Evolutionary conservation across 208 protist species (phyloP), one percentile per base, ranked within the genome.

Genomic region (Trypanosoma melophagium): DNA sequence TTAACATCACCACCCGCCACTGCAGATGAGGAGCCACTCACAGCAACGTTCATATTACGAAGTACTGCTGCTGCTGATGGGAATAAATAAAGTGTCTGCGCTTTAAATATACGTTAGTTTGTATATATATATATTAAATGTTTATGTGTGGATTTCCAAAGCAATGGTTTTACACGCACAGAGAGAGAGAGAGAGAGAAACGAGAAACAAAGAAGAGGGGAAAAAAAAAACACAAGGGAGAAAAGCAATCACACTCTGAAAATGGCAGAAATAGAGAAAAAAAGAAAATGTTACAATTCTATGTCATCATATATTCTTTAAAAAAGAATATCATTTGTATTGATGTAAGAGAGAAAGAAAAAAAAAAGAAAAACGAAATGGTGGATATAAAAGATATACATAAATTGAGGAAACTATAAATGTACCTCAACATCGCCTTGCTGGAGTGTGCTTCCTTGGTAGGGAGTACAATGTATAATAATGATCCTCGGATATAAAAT

Each of bases 371-470:
- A 64, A 53, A 25, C 8, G 50, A 44, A 44, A 44, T 14, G 7
- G 12, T 44, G 40, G 12, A 44, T 14, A 44, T 14, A 44, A 44
- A 44, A 54, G 50, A 25, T 50, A 44, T 14, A 44, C 12, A 44
- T 14, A 14, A 44, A 44, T 44, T n/a, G n/a, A n/a, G 12, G 12
- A 14, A 44, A 44, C 12, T 12, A 67, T 9, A 44, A 10, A 60
- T 47, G 7, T 60, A 10, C 44, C 51, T 14, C 12, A 7, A 16
- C 9, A 12, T 40, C 24, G 13, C 60, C 41, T 70, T 45, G 59
- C 60, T 52, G n/a, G n/a, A n/a, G n/a, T 24, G 38, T 69, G 59
- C 45, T 57, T 55, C 59, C 4, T 40, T 67, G 22, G 25, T 56
- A 12, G 8, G 13, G 8, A 31, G 14, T 55, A 44, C 40, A 44